Percentiles rank a stretch among this genome's conserved stretches.
phyloP scores from a whole-genome alignment of 2,329 filamentous ascomycete species.

The Clathrospora elynae region DNA sequence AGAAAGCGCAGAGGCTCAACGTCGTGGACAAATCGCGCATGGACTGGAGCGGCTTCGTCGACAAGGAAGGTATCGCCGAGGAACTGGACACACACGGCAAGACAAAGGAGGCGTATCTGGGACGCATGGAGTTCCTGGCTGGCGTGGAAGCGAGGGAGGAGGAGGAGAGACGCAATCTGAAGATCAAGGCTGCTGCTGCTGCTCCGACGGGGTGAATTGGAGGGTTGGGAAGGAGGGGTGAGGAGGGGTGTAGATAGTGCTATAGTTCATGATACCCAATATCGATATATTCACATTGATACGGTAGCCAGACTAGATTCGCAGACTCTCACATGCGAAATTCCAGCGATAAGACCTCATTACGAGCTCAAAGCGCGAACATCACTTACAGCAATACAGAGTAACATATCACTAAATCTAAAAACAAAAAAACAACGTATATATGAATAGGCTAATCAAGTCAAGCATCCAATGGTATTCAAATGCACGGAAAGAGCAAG shows the following conservation, averaged over 20 bases:
- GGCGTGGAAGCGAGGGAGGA: constrained; percentile 62
- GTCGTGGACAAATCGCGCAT: constrained; percentile 69
- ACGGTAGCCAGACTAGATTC: too few relatives aligned
- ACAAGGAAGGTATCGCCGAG: constrained; percentile 64
- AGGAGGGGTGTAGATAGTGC: constrained; percentile 1
- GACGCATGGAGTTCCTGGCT: constrained; percentile 66
- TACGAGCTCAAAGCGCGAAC: too few relatives aligned
- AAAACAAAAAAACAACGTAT: too few relatives aligned
- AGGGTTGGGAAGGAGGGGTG: not conserved
- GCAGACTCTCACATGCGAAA: too few relatives aligned
- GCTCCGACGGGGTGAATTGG: constrained; percentile 7
- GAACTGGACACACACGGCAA: constrained; percentile 66
- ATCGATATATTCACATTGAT: too few relatives aligned
- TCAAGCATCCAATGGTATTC: too few relatives aligned
- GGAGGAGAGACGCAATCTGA: constrained; percentile 56
- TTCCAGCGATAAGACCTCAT: too few relatives aligned
- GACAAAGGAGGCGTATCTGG: constrained; percentile 65
- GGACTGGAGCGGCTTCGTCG: constrained; percentile 69
- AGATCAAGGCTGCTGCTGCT: constrained; percentile 48
- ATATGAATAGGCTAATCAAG: too few relatives aligned
- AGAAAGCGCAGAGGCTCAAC: constrained; percentile 64
- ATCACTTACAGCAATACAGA: too few relatives aligned
- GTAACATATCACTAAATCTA: too few relatives aligned
- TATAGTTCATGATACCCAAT: too few relatives aligned
- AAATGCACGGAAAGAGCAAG: too few relatives aligned